Base-by-base conservation (phyloP, 164 flowering plant genomes). In the Sextonia rubra region DNA sequence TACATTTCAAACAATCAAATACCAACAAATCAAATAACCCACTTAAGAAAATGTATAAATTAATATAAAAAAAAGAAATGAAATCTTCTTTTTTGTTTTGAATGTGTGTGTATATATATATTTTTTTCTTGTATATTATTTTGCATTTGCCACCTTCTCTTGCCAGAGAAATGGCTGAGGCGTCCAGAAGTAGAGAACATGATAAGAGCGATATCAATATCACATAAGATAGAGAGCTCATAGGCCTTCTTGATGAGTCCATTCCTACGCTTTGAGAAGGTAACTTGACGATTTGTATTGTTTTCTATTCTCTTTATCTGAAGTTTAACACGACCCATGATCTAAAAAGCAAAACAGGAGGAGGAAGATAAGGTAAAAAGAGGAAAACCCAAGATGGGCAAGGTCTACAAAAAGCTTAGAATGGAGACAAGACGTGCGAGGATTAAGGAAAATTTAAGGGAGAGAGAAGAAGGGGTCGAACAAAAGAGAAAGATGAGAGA, bases 231-330 rank as follows among this genome's bases (percentile, higher is more conserved):
- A 5, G 91, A 86, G 37, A 90, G 85, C 74, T 90, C 94, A 64
- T 90, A 88, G 9, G 94, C 94, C 32, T 90, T 90, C 75, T 90
- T 90, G 61, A 88, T 87, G 80, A 90, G 88, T 44, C 94, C 94
- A 85, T 90, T 90, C 71, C 92, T 82, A 14, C 94, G 84, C 77
- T 88, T 90, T 15, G 94, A 88, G 73, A 87, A 90, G 2, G 94
- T 88, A 64, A 90, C 94, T 72, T 90, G 92, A 47, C 94, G 84
- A 79, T 88, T 90, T 12, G 91, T 85, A 70, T 30, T 85, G 84
- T 90, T 88, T 68, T 90, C 94, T 78, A 90, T 88, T 79, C 84
- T 87, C 86, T 88, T 88, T 65, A 88, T 88, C 84, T 84, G 86
- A 62, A 88, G 83, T 74, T 86, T 89, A 24, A 85, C 90, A 26